Base-by-base conservation (phyloP, 2,329 filamentous ascomycete species). In the Rhexocercosporidium sp. region DNA sequence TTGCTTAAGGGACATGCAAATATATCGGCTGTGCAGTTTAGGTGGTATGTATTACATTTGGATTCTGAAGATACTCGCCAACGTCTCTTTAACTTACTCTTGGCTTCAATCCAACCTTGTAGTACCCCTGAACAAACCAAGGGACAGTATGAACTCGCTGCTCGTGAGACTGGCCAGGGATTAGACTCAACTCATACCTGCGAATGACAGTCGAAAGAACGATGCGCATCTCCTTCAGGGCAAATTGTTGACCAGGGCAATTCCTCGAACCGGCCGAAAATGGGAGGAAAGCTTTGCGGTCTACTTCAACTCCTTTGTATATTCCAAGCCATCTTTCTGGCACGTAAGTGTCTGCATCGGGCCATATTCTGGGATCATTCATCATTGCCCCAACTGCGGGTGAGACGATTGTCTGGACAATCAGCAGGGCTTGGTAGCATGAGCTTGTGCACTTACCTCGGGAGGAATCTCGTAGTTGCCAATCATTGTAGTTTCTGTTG, bases 211-310 rank as follows among this genome's bases (percentile, higher is more conserved):
- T 74, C 7, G 59, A 68, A 9, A 74, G 59, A 46, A 73, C 68
- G 12, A 73, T 57, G 5, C 72, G 34, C 49, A 78, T 61, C 44
- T 78, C 76, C 60, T 74, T 62, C 62, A 73, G 56, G 0, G 73
- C 77, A 12, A 69, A 68, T 22, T 74, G 74, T 59, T 77, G 76
- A 1, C 77, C 77, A 51, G 77, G 75, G 62, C 77, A 79, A 46
- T 65, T 74, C 2, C 76, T 73, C 3, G 72, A 72, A 2, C 76
- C 76, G 14, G 66, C 70, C 44, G 76, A 75, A 59, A 78, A 78
- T 3, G 75, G 69, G 37, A 67, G 12, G n/a, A 72, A 70, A 11
- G 72, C 72, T 53, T 72, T 73, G 4, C 62, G 64, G 20, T 73
- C 70, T 6, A 60, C 62, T 20, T 67, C 20, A 6, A 54, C 59